Conservation (phyloP, 2,329 filamentous ascomycete species). For the Fusarium burgessii region DNA sequence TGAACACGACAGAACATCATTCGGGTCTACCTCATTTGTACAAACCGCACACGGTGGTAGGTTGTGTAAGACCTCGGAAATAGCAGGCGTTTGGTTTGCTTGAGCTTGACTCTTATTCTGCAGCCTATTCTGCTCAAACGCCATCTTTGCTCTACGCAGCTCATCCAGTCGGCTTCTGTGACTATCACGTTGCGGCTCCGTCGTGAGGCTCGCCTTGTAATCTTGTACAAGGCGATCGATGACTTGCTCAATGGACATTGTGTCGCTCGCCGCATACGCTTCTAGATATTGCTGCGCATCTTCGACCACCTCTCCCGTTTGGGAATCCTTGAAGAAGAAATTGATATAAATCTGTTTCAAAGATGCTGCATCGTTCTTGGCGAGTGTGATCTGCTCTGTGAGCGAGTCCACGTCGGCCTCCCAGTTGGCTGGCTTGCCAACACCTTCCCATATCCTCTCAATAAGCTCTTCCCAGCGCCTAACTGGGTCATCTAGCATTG, state of each 20-base stretch:
- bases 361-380: slow-evolving; percentile 48
- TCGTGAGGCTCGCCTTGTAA: slow-evolving; percentile 47
- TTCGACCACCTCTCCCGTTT: slow-evolving; percentile 50
- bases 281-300: slow-evolving; percentile 57
- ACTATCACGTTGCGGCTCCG: slow-evolving; percentile 54
- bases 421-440: slow-evolving; percentile 52
- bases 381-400: slow-evolving; percentile 49
- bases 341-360: slow-evolving; percentile 56
- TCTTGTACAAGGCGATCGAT: slow-evolving; percentile 51
- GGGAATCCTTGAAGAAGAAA: slow-evolving; percentile 56
- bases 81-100: slow-evolving; percentile 45
- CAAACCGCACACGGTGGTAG: slow-evolving; percentile 58
- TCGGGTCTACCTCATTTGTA: slow-evolving; percentile 48
- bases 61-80: slow-evolving; percentile 52
- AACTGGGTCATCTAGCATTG: slow-evolving; percentile 54
- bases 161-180: slow-evolving; percentile 58
- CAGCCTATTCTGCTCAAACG: slow-evolving; percentile 60
- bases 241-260: slow-evolving; percentile 50
- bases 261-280: slow-evolving; percentile 46
- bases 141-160: slow-evolving; percentile 61
- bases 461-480: slow-evolving; percentile 54
- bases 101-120: slow-evolving; percentile 53
- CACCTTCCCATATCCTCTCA: slow-evolving; percentile 52
- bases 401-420: slow-evolving; percentile 51
- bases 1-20: slow-evolving; percentile 57